A percentile compares a stretch with the other conserved stretches of the same genome.
Conservation (phyloP, 495 filamentous ascomycete species). For the Wilcoxina mikolae region DNA sequence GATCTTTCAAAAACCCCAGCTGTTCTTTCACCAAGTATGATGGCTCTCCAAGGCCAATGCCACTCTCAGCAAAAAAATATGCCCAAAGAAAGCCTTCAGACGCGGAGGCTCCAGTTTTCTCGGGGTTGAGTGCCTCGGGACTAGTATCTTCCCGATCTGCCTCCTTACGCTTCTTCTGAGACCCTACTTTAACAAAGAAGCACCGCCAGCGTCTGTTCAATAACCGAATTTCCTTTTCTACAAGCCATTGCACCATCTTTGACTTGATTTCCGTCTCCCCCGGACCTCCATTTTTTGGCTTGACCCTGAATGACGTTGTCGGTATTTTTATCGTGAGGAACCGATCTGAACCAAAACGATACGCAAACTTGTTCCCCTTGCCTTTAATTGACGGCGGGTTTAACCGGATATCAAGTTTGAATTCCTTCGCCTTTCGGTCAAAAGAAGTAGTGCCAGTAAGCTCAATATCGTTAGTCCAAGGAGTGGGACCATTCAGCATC, state of each 20-base stretch:
- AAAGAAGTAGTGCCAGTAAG: not conserved
- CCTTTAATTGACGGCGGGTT: conserved; percentile 11
- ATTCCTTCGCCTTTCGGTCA: not conserved
- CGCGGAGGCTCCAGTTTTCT: not conserved
- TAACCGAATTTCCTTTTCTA: conserved; percentile 11
- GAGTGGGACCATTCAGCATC: conserved; percentile 6
- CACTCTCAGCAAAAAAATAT: conserved; percentile 22
- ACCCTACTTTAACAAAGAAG: conserved; percentile 13
- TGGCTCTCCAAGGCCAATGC: conserved; percentile 20
- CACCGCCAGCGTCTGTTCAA: conserved; percentile 21
- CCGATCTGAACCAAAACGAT: conserved; percentile 24
- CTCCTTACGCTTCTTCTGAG: conserved; percentile 6
- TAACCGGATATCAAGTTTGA: conserved; percentile 9
- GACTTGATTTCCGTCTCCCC: not conserved
- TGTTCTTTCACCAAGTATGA: not conserved
- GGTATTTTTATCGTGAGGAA: conserved; percentile 23
- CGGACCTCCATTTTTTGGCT: not conserved
- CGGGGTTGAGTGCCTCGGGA: not conserved
- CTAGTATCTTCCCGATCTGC: not conserved
- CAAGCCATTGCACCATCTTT: conserved; percentile 12
- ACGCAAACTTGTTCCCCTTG: conserved; percentile 16
- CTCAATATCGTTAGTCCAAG: not conserved
- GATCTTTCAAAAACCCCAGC: conserved; percentile 13
- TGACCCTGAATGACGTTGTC: not conserved
- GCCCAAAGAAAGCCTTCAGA: conserved; percentile 11